phyloP scores from a whole-genome alignment of 768 basidiomycete genomes.

The Arthromyces matolae region DNA sequence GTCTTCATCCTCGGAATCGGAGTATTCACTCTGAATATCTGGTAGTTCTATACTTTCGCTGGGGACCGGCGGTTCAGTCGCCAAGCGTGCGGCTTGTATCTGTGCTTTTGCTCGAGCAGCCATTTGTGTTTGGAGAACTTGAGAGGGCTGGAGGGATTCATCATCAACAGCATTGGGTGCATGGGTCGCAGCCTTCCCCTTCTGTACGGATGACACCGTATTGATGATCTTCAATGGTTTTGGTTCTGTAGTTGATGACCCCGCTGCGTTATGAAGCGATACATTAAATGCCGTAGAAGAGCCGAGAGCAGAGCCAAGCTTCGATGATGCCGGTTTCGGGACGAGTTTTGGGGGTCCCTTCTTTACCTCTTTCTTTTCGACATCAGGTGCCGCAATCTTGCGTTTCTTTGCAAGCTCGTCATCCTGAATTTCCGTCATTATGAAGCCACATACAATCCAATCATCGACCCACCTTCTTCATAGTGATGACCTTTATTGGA shows the following conservation, averaged over 20 bases:
- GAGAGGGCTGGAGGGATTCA: conserved; percentile 57
- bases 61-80: conserved; percentile 42
- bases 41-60: conserved; percentile 89
- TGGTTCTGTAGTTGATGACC: conserved; percentile 29
- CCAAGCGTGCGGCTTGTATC: conserved; percentile 53
- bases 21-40: conserved; percentile 96
- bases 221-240: conserved; percentile 28
- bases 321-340: conserved; percentile 39
- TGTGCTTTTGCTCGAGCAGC: conserved; percentile 68
- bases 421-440: conserved; percentile 37
- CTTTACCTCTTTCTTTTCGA: conserved; percentile 57
- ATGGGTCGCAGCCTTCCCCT: conserved; percentile 41
- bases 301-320: conserved; percentile 33
- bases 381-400: conserved; percentile 48
- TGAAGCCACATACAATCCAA: background rate
- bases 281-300: conserved; percentile 39
- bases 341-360: conserved; percentile 55
- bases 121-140: conserved; percentile 63
- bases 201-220: too few species aligned
- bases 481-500: conserved; percentile 45
- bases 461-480: conserved; percentile 58
- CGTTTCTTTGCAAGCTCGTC: conserved; percentile 74
- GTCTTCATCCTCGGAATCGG: conserved; percentile 91
- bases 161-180: conserved; percentile 37
- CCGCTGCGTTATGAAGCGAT: conserved; percentile 26